Evolutionary conservation across 768 basidiomycete genomes (phyloP).

Genomic region (Termitomyces sp.): DNA sequence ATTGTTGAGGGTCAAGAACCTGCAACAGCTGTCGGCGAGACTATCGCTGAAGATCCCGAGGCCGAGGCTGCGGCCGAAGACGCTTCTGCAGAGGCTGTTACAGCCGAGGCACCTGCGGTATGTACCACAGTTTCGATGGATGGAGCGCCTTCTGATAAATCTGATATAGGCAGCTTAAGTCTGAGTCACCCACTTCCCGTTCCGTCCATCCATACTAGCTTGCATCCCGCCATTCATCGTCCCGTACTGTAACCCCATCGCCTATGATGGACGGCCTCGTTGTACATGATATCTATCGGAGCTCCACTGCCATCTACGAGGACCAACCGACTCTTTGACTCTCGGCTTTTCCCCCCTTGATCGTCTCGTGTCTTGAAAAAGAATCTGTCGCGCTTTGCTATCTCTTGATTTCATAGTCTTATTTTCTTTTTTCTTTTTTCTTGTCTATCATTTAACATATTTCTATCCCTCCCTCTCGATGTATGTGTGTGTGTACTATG

Average conservation of each 20-base stretch:
- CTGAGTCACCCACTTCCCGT: background rate
- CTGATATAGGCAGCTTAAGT: conserved; percentile 1
- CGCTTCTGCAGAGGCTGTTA: background rate
- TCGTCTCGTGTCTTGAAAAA: conserved; percentile 11
- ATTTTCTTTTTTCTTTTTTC: conserved; percentile 8
- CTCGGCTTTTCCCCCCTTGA: conserved; percentile 5
- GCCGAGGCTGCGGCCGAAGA: conserved; percentile 27
- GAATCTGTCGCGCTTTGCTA: conserved; percentile 17
- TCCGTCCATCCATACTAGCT: conserved; percentile 6
- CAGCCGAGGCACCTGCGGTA: background rate
- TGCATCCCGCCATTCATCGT: conserved; percentile 6
- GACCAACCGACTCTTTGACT: background rate
- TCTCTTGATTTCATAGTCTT: conserved; percentile 13
- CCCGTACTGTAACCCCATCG: conserved; percentile 7
- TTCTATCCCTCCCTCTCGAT: background rate
- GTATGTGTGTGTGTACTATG: conserved; percentile 10
- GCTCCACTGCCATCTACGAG: background rate
- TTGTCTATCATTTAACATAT: conserved; percentile 12
- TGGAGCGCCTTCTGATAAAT: background rate
- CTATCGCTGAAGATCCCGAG: conserved; percentile 54
- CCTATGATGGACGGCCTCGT: conserved; percentile 5
- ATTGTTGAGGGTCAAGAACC: conserved; percentile 33
- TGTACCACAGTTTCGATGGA: background rate
- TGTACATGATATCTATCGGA: conserved; percentile 8
- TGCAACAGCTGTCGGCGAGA: conserved; percentile 28